phyloP scores from a whole-genome alignment of 345 rosid species.

The Theobroma cacao region DNA sequence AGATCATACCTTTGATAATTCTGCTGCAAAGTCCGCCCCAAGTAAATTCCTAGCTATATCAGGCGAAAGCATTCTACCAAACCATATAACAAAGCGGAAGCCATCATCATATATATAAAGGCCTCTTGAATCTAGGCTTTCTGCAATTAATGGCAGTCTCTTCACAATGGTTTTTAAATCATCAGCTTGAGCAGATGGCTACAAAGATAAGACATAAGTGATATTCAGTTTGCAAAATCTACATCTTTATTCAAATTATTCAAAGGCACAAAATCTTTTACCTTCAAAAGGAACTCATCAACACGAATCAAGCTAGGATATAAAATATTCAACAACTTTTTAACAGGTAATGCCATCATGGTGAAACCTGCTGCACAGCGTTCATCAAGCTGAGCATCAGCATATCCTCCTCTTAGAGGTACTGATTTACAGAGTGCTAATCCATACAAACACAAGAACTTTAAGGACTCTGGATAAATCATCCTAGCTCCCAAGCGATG shows the following conservation, averaged over 20 bases:
- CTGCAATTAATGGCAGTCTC: conserved; percentile 72
- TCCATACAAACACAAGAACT: conserved; percentile 79
- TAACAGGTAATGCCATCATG: conserved; percentile 94
- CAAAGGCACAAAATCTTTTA: conserved; percentile 20
- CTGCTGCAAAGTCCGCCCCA: conserved; percentile 84
- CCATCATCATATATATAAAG: conserved; percentile 92
- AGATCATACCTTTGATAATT: conserved; percentile 72
- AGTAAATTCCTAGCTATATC: conserved; percentile 76
- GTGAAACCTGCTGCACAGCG: conserved; percentile 94
- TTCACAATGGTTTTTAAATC: conserved; percentile 37
- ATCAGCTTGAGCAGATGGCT: conserved; percentile 55
- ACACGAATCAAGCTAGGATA: conserved; percentile 84
- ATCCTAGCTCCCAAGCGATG: conserved; percentile 94
- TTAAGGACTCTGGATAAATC: conserved; percentile 92
- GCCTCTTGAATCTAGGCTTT: conserved; percentile 91
- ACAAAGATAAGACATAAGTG: conserved; percentile 35
- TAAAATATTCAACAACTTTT: conserved; percentile 75
- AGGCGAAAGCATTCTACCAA: conserved; percentile 95
- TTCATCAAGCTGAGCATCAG: conserved; percentile 84
- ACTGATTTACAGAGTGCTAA: conserved; percentile 82
- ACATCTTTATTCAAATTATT: neutral
- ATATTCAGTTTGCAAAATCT: neutral
- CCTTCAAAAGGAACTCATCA: conserved; percentile 84
- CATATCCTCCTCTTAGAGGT: conserved; percentile 86
- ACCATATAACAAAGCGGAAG: conserved; percentile 81